Percentiles rank a stretch among this genome's conserved stretches.
phyloP scores from a whole-genome alignment of 805 yeast species.

The Monosporozyma servazzii region DNA sequence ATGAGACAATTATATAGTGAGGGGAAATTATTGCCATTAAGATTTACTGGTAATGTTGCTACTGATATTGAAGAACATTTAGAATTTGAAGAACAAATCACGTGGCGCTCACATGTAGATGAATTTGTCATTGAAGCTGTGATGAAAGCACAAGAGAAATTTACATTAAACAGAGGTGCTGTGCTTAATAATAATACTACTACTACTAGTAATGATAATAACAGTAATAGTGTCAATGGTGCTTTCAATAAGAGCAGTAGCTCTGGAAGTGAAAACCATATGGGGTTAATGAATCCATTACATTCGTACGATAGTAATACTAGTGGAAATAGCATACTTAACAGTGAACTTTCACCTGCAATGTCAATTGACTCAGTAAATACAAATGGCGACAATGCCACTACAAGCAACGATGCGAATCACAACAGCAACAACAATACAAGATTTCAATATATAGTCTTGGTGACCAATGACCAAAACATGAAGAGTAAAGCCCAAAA shows the following conservation, averaged over 20 bases:
- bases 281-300: not conserved
- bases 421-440: conserved; percentile 18
- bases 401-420: not conserved
- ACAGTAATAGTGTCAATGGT: not conserved
- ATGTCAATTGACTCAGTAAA: not conserved
- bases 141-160: conserved; percentile 25
- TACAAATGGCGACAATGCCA: not conserved
- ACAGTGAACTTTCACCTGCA: not conserved
- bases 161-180: conserved; percentile 2
- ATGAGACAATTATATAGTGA: conserved; percentile 56
- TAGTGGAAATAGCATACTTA: not conserved
- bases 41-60: conserved; percentile 64
- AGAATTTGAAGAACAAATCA: conserved; percentile 63
- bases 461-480: conserved; percentile 66
- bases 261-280: not conserved
- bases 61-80: conserved; percentile 59
- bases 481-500: conserved; percentile 52
- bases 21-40: conserved; percentile 45
- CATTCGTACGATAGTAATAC: not conserved
- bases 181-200: not conserved
- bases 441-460: conserved; percentile 45
- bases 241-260: not conserved
- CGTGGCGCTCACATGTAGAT: conserved; percentile 67
- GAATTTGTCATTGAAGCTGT: conserved; percentile 51
- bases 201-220: not conserved